Percentiles rank a stretch among this genome's conserved stretches.
Conservation (phyloP, 495 filamentous ascomycete species). For the Penicillium canescens region DNA sequence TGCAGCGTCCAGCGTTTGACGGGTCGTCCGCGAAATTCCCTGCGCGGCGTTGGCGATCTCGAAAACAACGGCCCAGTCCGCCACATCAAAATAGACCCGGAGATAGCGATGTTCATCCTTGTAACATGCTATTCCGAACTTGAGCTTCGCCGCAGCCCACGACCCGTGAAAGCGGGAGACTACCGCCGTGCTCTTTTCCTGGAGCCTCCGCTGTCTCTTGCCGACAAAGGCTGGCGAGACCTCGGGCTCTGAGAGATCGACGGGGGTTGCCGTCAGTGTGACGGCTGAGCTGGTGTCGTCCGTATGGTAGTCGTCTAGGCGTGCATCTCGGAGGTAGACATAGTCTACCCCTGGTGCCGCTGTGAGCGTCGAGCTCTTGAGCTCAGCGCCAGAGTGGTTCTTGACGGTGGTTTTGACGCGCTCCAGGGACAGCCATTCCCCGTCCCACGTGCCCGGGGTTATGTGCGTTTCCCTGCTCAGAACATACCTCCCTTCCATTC, state of each 20-base stretch:
- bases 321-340: slow-evolving; percentile 15
- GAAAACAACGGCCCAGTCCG: not conserved
- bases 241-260: slow-evolving; percentile 9
- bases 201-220: slow-evolving; percentile 12
- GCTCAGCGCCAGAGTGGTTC: too few species aligned
- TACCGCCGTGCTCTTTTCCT: slow-evolving; percentile 1
- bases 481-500: slow-evolving; percentile 45
- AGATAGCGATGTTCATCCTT: slow-evolving; percentile 12
- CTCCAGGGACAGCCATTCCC: slow-evolving; percentile 8
- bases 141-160: not conserved
- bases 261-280: slow-evolving; percentile 2
- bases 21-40: not conserved
- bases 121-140: not conserved
- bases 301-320: slow-evolving; percentile 3
- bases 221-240: slow-evolving; percentile 12
- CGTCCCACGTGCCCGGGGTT: slow-evolving; percentile 50
- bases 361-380: slow-evolving; percentile 4
- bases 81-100: slow-evolving; percentile 4
- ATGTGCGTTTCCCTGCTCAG: slow-evolving; percentile 63
- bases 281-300: not conserved
- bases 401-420: too few species aligned
- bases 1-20: too few species aligned
- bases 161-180: not conserved
- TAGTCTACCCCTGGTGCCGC: slow-evolving; percentile 1
- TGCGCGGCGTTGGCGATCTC: slow-evolving; percentile 4